phyloP scores from a whole-genome alignment of 2,329 filamentous ascomycete species.

The Penicillium hesseltinei region DNA sequence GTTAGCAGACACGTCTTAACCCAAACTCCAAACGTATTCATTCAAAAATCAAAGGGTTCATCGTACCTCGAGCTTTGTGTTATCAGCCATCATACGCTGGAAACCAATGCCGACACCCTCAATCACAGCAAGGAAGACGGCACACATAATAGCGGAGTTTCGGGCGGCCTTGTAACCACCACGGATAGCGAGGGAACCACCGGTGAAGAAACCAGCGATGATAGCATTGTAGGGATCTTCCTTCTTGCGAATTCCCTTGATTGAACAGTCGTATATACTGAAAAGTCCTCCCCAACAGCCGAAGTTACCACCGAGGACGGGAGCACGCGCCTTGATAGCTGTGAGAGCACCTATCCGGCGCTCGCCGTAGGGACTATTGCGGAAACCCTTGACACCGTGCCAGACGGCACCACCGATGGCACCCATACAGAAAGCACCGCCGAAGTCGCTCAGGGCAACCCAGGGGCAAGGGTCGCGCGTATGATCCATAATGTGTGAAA shows the following conservation, averaged over 20 bases:
- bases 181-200: slow-evolving; percentile 84
- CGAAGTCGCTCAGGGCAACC: slow-evolving; percentile 96
- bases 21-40: neutral
- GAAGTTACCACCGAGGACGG: slow-evolving; percentile 95
- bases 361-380: slow-evolving; percentile 88
- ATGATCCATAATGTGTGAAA: slow-evolving; percentile 71
- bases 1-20: neutral
- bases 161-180: slow-evolving; percentile 88
- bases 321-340: slow-evolving; percentile 94
- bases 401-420: slow-evolving; percentile 82
- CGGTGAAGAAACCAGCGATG: slow-evolving; percentile 95
- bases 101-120: slow-evolving; percentile 97
- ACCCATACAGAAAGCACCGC: slow-evolving; percentile 95
- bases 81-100: slow-evolving; percentile 88
- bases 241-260: slow-evolving; percentile 93
- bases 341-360: slow-evolving; percentile 93
- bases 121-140: slow-evolving; percentile 89
- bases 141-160: slow-evolving; percentile 95
- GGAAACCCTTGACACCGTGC: slow-evolving; percentile 95
- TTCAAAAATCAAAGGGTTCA: neutral
- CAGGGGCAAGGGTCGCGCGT: slow-evolving; percentile 94
- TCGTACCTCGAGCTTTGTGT: slow-evolving; percentile 69
- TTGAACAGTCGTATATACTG: slow-evolving; percentile 92
- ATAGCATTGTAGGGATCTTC: slow-evolving; percentile 98
- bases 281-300: slow-evolving; percentile 97